These are phyloP conservation scores for Capsicum rhomboideum DNA, from an alignment of 257 asterid species.

Conservation along the genomic window DNA sequence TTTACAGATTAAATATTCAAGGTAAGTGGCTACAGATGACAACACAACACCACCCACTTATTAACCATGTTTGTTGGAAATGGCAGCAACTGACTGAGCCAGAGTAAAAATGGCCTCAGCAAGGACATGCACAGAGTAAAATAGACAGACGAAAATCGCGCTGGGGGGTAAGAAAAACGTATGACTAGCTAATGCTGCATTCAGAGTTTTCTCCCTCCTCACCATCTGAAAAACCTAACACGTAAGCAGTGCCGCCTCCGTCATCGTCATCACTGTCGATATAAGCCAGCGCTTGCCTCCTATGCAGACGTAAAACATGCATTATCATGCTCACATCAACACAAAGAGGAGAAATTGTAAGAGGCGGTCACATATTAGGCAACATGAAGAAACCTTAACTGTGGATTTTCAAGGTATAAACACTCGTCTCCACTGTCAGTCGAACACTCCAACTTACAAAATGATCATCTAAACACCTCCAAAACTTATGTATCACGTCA, in stretches of 20 bases:
- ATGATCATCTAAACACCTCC: too few species aligned
- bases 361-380: background rate
- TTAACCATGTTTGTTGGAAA: background rate
- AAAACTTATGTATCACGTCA: too few species aligned
- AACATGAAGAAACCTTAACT: background rate
- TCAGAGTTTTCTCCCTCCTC: conserved; percentile 55
- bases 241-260: conserved; percentile 14
- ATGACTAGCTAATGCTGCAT: conserved; percentile 50
- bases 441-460: too few species aligned
- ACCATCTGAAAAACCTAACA: conserved; percentile 39
- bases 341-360: background rate
- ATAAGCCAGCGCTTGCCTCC: conserved; percentile 63
- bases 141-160: background rate
- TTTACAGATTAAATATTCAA: background rate
- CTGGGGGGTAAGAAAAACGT: background rate
- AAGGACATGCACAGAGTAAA: background rate
- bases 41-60: background rate
- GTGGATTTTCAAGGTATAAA: background rate
- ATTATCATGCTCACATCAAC: conserved; percentile 31
- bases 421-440: too few species aligned
- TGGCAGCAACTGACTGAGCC: background rate
- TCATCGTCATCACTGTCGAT: conserved; percentile 39
- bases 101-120: background rate
- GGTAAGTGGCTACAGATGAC: background rate
- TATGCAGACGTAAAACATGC: conserved; percentile 65